Conservation (phyloP, 495 filamentous ascomycete genomes). For the Aspergillus panamensis region DNA sequence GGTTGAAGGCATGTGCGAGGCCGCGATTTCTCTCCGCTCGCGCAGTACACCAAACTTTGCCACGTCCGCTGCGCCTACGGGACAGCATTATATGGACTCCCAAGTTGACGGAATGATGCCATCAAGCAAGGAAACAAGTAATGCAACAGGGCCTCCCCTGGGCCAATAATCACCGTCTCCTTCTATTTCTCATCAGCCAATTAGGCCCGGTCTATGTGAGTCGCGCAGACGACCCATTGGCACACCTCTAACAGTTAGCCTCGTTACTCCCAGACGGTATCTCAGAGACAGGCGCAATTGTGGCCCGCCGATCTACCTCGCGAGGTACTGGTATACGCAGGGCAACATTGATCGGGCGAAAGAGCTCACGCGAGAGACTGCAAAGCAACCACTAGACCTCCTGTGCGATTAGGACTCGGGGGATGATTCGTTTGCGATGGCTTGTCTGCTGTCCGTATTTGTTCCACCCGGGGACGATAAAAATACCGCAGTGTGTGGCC, state of each 20-base stretch:
- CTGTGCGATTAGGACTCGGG: neutral
- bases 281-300: neutral
- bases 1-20: neutral
- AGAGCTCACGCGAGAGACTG: neutral
- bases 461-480: neutral
- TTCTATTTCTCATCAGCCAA: slow-evolving; percentile 2
- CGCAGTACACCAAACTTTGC: neutral
- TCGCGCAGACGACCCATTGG: neutral
- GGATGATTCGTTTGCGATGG: neutral
- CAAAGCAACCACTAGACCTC: neutral
- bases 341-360: slow-evolving; percentile 1
- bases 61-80: slow-evolving; percentile 1
- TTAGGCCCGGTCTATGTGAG: slow-evolving; percentile 1
- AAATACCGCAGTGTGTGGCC: slow-evolving; percentile 1
- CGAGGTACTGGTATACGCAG: slow-evolving; percentile 5
- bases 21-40: neutral
- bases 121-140: slow-evolving; percentile 1
- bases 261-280: neutral
- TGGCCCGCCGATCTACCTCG: slow-evolving; percentile 4
- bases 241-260: neutral
- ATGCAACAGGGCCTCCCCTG: slow-evolving; percentile 1
- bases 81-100: neutral
- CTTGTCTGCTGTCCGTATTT: neutral
- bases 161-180: neutral
- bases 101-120: neutral